These are phyloP conservation scores for Taxillus chinensis DNA, from an alignment of 164 flowering plant species.

Conservation along the genomic window DNA sequence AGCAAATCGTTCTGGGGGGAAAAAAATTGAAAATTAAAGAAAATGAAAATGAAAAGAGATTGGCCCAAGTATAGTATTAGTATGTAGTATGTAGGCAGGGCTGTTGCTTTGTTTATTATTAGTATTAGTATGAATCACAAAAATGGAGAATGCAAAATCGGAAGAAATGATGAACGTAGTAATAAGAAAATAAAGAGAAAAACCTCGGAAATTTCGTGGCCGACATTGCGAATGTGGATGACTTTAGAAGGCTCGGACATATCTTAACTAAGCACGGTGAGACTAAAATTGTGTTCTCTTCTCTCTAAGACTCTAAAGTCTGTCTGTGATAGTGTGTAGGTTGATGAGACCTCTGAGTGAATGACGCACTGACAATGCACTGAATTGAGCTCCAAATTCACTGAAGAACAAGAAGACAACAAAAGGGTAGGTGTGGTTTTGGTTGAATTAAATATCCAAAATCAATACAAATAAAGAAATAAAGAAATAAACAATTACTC, in stretches of 20 bases:
- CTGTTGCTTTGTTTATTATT: not conserved
- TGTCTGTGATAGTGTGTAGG: too few species aligned
- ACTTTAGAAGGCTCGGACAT: conserved; percentile 5
- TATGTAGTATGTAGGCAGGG: not conserved
- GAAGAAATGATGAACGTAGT: not conserved
- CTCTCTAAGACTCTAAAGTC: too few species aligned
- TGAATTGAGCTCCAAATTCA: too few species aligned
- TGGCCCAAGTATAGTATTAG: not conserved
- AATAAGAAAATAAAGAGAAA: not conserved
- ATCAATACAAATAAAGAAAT: too few species aligned
- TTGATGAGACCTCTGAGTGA: too few species aligned
- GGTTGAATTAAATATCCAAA: too few species aligned
- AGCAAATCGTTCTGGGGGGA: not conserved
- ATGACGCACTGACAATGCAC: too few species aligned
- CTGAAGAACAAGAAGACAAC: too few species aligned
- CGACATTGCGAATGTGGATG: conserved; percentile 6
- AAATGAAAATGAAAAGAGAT: not conserved
- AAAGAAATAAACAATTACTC: too few species aligned
- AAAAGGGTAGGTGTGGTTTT: too few species aligned
- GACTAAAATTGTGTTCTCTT: not conserved
- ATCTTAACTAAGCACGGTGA: not conserved
- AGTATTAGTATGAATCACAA: not conserved
- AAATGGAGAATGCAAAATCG: not conserved
- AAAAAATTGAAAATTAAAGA: not conserved
- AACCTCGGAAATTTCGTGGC: conserved; percentile 4